Evolutionary conservation across 2,329 filamentous ascomycete species (phyloP).

Genomic region (Botryotinia calthae): DNA sequence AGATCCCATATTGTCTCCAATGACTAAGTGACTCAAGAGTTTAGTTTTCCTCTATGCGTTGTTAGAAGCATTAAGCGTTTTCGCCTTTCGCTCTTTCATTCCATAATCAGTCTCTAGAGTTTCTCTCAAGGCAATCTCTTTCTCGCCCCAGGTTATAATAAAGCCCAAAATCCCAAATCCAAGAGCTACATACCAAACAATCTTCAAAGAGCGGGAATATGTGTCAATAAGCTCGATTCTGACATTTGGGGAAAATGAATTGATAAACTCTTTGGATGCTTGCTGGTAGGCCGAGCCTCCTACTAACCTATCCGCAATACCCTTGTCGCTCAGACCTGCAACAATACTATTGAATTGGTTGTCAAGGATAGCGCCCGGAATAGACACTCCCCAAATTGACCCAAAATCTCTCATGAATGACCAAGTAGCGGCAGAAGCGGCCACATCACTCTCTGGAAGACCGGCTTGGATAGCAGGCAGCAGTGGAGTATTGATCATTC

Average conservation of each 20-base stretch:
- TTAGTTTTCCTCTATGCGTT: no score
- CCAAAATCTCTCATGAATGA: neutral
- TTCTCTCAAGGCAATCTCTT: neutral
- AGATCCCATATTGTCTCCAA: no score
- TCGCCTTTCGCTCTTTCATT: neutral
- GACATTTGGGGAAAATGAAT: neutral
- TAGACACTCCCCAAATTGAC: neutral
- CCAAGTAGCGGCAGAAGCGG: neutral
- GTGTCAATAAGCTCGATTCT: neutral
- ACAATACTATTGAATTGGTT: neutral
- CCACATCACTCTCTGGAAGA: neutral
- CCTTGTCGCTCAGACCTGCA: neutral
- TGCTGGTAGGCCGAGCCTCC: neutral
- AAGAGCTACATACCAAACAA: conserved; percentile 1
- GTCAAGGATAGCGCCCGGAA: neutral
- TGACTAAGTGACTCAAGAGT: no score
- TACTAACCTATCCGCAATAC: neutral
- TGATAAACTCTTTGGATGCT: neutral
- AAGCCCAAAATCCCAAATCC: neutral
- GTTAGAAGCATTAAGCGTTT: no score
- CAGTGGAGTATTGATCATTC: neutral
- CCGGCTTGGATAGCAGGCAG: conserved; percentile 1
- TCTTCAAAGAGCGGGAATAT: neutral
- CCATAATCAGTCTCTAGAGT: neutral
- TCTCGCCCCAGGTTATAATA: neutral